Conservation (phyloP, 2,329 filamentous ascomycete species). For the Talaromyces sp. region DNA sequence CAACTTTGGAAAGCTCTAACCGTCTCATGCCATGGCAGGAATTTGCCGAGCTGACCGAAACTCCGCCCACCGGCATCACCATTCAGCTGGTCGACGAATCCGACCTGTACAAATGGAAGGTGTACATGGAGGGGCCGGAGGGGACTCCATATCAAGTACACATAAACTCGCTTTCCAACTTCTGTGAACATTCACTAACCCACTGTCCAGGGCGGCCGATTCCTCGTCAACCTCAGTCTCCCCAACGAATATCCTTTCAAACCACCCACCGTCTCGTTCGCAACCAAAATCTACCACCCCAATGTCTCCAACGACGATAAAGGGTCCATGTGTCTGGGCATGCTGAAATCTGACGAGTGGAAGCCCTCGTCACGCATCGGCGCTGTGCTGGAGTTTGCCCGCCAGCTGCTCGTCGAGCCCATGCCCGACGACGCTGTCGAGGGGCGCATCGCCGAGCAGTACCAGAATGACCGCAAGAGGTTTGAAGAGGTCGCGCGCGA, state of each 20-base stretch:
- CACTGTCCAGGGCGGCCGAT: constrained; percentile 58
- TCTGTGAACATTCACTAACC: background rate
- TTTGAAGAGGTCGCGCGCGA: constrained; percentile 70
- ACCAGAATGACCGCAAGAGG: constrained; percentile 57
- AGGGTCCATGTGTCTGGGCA: constrained; percentile 78
- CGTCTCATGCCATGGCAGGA: constrained; percentile 41
- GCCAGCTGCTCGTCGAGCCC: constrained; percentile 69
- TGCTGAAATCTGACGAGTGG: constrained; percentile 83
- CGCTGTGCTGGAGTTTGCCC: constrained; percentile 70
- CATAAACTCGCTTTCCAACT: constrained; percentile 8
- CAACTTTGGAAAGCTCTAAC: background rate
- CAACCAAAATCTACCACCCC: constrained; percentile 90
- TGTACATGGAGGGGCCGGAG: constrained; percentile 61
- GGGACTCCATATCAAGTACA: constrained; percentile 60
- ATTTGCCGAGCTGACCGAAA: constrained; percentile 51
- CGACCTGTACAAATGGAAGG: constrained; percentile 64
- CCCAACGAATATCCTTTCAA: constrained; percentile 87
- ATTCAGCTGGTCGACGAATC: constrained; percentile 56
- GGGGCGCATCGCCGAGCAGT: constrained; percentile 79
- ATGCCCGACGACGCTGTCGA: constrained; percentile 89
- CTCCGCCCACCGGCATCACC: constrained; percentile 52
- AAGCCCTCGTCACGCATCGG: constrained; percentile 77
- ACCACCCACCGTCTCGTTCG: constrained; percentile 71
- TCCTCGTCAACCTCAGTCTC: constrained; percentile 66
- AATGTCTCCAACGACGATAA: constrained; percentile 85